These are phyloP conservation scores for Coemansia sp. DNA, from an alignment of 192 early-diverging fungal species.

Conservation along the genomic window DNA sequence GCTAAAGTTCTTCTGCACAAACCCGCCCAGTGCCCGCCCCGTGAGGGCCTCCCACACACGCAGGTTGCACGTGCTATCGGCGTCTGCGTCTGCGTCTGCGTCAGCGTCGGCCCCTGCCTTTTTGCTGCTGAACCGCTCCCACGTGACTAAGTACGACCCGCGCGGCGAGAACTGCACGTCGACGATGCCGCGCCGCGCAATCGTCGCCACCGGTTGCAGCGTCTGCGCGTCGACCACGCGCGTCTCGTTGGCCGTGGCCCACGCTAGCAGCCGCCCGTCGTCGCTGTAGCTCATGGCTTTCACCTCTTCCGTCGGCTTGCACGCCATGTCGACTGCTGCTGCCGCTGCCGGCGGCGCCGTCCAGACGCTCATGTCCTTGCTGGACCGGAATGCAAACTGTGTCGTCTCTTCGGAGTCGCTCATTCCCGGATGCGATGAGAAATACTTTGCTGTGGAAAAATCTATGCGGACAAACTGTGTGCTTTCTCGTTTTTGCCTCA, in stretches of 20 bases:
- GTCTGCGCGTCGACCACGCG: conserved; percentile 71
- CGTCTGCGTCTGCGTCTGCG: conserved; percentile 55
- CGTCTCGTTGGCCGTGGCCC: conserved; percentile 57
- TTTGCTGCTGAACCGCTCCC: conserved; percentile 59
- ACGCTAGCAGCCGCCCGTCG: conserved; percentile 68
- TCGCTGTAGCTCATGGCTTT: conserved; percentile 64
- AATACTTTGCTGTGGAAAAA: too few relatives aligned
- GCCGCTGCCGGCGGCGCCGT: conserved; percentile 33
- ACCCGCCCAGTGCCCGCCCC: conserved; percentile 65
- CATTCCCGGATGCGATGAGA: conserved; percentile 15
- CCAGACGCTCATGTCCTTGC: conserved; percentile 40
- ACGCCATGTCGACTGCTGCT: conserved; percentile 8
- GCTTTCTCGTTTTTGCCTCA: neutral
- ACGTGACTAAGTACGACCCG: conserved; percentile 86
- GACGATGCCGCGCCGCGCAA: conserved; percentile 65
- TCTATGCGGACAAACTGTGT: too few relatives aligned
- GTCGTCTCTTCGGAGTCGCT: conserved; percentile 19
- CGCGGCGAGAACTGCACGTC: conserved; percentile 91
- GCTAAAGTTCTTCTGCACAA: conserved; percentile 78
- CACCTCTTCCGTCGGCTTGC: conserved; percentile 29
- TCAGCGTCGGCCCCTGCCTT: conserved; percentile 61
- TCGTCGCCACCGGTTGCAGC: conserved; percentile 59
- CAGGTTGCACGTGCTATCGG: conserved; percentile 56
- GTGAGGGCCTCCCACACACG: conserved; percentile 74
- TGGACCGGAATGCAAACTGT: conserved; percentile 49